Evolutionary conservation across 2,329 filamentous ascomycete genomes (phyloP), one percentile per base, ranked within the genome.

Genomic region (Penicillium digitatum): DNA sequence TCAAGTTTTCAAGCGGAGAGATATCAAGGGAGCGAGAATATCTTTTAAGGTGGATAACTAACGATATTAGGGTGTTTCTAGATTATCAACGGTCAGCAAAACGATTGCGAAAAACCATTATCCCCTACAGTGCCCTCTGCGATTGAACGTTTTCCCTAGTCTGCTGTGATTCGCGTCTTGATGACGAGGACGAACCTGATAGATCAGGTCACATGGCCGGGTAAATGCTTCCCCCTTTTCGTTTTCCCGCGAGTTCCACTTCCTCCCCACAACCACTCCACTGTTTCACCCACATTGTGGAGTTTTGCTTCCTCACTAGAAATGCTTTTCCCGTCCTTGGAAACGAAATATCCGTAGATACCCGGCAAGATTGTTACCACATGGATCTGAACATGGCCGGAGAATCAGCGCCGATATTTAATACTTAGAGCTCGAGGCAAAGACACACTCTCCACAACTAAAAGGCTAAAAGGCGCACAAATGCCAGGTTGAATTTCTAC

Each of bases 181-280:
- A 46, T 42, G 44, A 40, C 35, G 46, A 54, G 38, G 18, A 29
- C 31, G 34, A 14, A 37, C 38, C 27, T 43, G 37, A 26, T 34
- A 34, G 20, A 52, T 35, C 22, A 18, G 24, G 24, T 54, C 50
- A 56, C 42, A 40, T 55, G 50, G 24, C 26, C 53, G 59, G 59
- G 44, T 57, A 61, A 61, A 49, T 45, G 39, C 37, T 59, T 27
- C 5, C 14, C 57, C n/a, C 20, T 22, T 34, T 49, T 24, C 27
- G 42, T 52, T 60, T 58, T 58, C n/a, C 59, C 59, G 57, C 27
- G 27, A 32, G 20, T 16, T 44, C 51, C 47, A 54, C 54, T 50
- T 48, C n/a, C 50, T 37, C 42, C n/a, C 12, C 42, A 48, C 29
- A 3, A 9, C 11, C 18, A 35, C 22, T 26, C 32, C 26, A 31